Evolutionary conservation across 2,329 filamentous ascomycete species (phyloP).

Genomic region (Beauveria sp.): DNA sequence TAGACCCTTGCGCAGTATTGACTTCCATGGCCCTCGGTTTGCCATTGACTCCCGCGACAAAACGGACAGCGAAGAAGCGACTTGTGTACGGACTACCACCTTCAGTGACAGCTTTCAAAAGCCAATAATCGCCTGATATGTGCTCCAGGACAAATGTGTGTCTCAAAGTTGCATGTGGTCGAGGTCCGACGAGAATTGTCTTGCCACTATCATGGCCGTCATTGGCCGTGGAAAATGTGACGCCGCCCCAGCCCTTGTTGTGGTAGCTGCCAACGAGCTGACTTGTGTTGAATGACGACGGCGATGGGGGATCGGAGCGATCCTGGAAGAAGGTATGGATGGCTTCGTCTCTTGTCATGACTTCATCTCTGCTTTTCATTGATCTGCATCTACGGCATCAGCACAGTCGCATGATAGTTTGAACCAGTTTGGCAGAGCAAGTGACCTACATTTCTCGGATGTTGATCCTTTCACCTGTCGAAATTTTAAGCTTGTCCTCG

Average conservation of each 20-base stretch:
- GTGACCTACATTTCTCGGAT: not conserved
- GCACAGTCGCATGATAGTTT: not conserved
- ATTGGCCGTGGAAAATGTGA: not conserved
- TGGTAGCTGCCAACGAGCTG: not conserved
- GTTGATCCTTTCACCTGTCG: not conserved
- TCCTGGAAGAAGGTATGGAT: not conserved
- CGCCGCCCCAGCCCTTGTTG: not conserved
- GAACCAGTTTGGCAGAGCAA: too few relatives aligned
- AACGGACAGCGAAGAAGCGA: not conserved
- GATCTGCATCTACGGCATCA: not conserved
- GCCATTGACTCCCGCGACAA: not conserved
- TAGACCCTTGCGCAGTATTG: not conserved
- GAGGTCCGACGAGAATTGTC: not conserved
- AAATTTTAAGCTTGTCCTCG: too few relatives aligned
- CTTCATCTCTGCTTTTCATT: not conserved
- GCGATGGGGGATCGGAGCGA: not conserved
- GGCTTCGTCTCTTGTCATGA: not conserved
- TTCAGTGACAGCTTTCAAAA: not conserved
- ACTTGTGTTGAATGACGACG: not conserved
- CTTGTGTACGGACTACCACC: not conserved
- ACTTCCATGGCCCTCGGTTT: not conserved
- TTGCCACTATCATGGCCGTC: not conserved
- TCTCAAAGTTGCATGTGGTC: not conserved
- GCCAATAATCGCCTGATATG: constrained; percentile 1
- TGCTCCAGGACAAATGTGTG: not conserved